Conservation (phyloP, 441 rosid species). For the Erodium moschatum region DNA sequence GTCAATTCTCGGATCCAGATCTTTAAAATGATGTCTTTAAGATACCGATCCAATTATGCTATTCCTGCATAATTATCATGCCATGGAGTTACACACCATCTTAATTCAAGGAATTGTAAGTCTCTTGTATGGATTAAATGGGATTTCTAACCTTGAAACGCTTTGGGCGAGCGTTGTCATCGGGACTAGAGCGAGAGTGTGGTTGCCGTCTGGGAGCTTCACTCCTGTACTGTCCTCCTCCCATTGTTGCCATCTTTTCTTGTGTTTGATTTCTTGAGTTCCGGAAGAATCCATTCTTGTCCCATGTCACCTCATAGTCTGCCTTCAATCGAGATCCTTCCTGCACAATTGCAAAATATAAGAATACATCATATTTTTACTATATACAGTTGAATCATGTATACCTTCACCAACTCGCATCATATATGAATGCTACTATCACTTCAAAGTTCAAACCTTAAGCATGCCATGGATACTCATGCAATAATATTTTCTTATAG, state of each 20-base stretch:
- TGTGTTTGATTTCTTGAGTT: constrained; percentile 41
- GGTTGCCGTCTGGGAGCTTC: constrained; percentile 35
- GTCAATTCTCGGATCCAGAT: no score
- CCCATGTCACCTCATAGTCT: constrained; percentile 79
- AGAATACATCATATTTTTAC: neutral
- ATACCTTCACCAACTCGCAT: neutral
- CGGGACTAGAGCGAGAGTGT: constrained; percentile 30
- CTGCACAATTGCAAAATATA: constrained; percentile 26
- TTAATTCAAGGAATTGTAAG: neutral
- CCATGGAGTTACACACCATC: neutral
- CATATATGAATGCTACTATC: neutral
- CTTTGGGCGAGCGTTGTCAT: constrained; percentile 47
- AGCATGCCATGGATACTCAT: neutral
- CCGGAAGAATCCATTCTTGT: constrained; percentile 61
- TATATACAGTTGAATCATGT: neutral
- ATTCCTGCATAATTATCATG: no score
- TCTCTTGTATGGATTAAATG: neutral
- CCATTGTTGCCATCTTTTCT: constrained; percentile 31
- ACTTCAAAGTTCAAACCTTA: neutral
- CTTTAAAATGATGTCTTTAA: no score
- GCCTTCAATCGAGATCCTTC: constrained; percentile 76
- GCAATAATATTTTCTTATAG: no score
- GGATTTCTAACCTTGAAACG: constrained; percentile 58
- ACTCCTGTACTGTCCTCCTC: constrained; percentile 28
- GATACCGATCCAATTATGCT: no score